Base-by-base conservation (phyloP, 129 eudicot species). In the Scalesia atractyloides region DNA sequence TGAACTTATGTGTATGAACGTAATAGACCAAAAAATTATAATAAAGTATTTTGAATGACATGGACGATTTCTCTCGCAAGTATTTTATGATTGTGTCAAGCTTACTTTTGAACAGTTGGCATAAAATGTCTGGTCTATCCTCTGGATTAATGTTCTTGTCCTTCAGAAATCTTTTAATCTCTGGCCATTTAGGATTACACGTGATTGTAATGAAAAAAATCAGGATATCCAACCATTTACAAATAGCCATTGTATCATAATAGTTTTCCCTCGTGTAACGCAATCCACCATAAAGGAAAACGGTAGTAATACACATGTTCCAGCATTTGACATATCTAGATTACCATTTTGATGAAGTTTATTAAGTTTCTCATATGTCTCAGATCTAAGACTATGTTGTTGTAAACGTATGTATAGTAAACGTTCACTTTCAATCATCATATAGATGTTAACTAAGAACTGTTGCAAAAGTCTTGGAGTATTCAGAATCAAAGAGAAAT, bases 241-340 rank as follows among this genome's bases (percentile, higher is more conserved):
- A n/a, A n/a, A n/a, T n/a, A n/a, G n/a, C n/a, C n/a, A n/a, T n/a
- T n/a, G n/a, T n/a, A n/a, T n/a, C n/a, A n/a, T n/a, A n/a, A n/a
- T n/a, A n/a, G n/a, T n/a, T n/a, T n/a, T n/a, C n/a, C n/a, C n/a
- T n/a, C n/a, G n/a, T n/a, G n/a, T n/a, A n/a, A n/a, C n/a, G n/a
- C n/a, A n/a, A n/a, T n/a, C n/a, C n/a, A n/a, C 68, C 0, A 20
- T 72, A 14, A 41, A 62, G 3, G 76, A 53, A 0, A 72, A 61
- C 15, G 84, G 82, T 9, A 69, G 14, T 5, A 81, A 65, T 0
- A 82, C 66, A 1, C 66, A 5, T 9, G 12, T 34, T 2, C 68
- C 66, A 1, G 14, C 36, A 0, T 6, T 9, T 0, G 37, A 10
- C 3, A n/a, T 15, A 30, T 18, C 16, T 0, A 9, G 8, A n/a